Evolutionary conservation across 345 rosid genomes (phyloP).

Genomic region (Microthlaspi erraticum): DNA sequence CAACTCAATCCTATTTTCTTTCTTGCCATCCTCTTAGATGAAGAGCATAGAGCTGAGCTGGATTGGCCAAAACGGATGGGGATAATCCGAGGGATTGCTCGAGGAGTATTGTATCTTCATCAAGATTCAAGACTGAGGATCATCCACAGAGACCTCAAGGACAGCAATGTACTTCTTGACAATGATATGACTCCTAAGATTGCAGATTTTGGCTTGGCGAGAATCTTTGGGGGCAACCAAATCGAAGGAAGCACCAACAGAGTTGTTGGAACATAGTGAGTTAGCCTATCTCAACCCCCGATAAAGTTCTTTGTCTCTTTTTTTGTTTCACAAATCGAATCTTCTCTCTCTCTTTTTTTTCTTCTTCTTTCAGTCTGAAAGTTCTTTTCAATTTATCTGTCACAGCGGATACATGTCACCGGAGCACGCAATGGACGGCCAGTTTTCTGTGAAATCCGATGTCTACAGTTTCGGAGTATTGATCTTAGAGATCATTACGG

Average conservation of each 20-base stretch:
- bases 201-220: conserved; percentile 74
- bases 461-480: conserved; percentile 72
- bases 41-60: conserved; percentile 38
- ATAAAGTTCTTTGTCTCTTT: too few species aligned
- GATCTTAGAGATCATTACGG: conserved; percentile 63
- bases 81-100: conserved; percentile 63
- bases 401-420: conserved; percentile 82
- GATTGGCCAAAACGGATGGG: conserved; percentile 63
- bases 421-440: conserved; percentile 70
- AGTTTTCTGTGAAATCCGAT: conserved; percentile 70
- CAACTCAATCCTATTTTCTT: neutral
- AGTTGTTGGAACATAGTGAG: conserved; percentile 80
- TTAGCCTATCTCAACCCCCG: neutral
- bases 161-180: conserved; percentile 67
- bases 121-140: conserved; percentile 76
- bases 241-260: conserved; percentile 55
- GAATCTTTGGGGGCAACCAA: conserved; percentile 60
- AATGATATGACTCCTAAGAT: conserved; percentile 59
- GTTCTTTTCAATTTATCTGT: neutral
- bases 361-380: conserved; percentile 1
- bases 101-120: conserved; percentile 76
- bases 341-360: too few species aligned
- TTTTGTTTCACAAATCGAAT: too few species aligned
- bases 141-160: conserved; percentile 75
- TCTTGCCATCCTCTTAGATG: conserved; percentile 42